Base-by-base conservation (phyloP, 2,329 filamentous ascomycete genomes). In the Diaporthe destruens region DNA sequence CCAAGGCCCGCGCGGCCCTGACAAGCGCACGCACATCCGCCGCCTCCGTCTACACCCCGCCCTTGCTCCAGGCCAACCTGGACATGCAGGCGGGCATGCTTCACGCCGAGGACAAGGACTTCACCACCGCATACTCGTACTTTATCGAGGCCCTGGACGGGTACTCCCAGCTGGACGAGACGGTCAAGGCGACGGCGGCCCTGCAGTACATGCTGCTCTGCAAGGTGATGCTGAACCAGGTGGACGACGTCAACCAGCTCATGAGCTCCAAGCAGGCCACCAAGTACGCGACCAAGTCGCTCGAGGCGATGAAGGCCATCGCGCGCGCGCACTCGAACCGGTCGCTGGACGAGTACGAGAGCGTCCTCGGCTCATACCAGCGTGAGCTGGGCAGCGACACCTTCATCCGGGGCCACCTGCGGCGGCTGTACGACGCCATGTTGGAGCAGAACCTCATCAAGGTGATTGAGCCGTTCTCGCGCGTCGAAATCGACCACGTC, bases 31-130 rank as follows among this genome's bases (percentile, higher is more conserved):
- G 96, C 79, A 99, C 96, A 59, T 97, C 94, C 78, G 96, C 97
- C 71, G 96, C 97, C 65, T 98, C 95, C 36, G 96, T 99, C 75
- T 99, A 99, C 87, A 98, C 95, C 32, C 96, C 96, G 67, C 96
- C 97, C 4, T 87, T 97, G 76, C 89, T 99, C 72, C 97, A 99
- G 85, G 96, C 96, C 57, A 95, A 96, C 78, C 90, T 99, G 77
- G 96, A 99, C 81, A 98, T 99, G 96, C 96, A 99, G 87, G 98
- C 94, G 76, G 97, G 96, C 77, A 98, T 98, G 93, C 90, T 99
- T 73, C 97, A 99, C 83, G 96, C 96, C 32, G 97, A 99, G 85
- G 96, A 99, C 82, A 94, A 95, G 85, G 97, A 99, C 86, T 99
- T 99, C 89, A 98, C 97, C 86, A 99, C 96, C 34, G 94, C 96